Evolutionary conservation across 805 yeast species (phyloP), one percentile per base, ranked within the genome.

Genomic region (Nakazawaea siamensis): DNA sequence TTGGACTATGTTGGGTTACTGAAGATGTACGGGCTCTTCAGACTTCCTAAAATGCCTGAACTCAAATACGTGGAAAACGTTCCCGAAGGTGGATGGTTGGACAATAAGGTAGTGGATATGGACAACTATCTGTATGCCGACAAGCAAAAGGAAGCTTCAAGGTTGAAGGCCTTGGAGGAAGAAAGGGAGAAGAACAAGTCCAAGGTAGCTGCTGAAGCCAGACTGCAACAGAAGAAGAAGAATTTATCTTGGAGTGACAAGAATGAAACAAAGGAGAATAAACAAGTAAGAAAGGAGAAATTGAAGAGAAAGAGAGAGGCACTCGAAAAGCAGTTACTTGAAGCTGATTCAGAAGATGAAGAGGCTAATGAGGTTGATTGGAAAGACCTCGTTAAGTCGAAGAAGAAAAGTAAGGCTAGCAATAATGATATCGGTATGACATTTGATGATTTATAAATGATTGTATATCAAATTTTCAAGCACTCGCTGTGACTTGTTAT

Each of bases 1-100:
- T 57, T 92, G 37, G 94, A 90, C 52, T 81, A 81, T 46, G 52
- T 77, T 18, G 81, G 79, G 0, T 43, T 82, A 6, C 95, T 92
- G 1, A 69, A 64, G 43, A 66, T 83, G 62, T 87, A 82, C 54
- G 95, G 96, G 1, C 56, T 92, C 2, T 57, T 84, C 28, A 67
- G 96, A 45, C 58, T 90, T 39, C 99, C 99, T 7, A 75, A 78
- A 46, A 92, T 94, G 97, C 98, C 98, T 0, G 99, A 92, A 51
- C 69, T 78, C 16, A 63, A 61, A 35, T 63, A 68, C 45, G 60
- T 77, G 2, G 72, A 66, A 2, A 44, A 55, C 10, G 58, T 76
- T 48, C 83, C 87, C 0, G 73, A 68, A 33, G 78, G 75, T 42
- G 97, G 96, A 1, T 85, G 88, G 86, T 68, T 77, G 2, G 67